These are phyloP conservation scores for Talaromyces stipitatus DNA, from an alignment of 495 filamentous ascomycete genomes.

Conservation along the genomic window DNA sequence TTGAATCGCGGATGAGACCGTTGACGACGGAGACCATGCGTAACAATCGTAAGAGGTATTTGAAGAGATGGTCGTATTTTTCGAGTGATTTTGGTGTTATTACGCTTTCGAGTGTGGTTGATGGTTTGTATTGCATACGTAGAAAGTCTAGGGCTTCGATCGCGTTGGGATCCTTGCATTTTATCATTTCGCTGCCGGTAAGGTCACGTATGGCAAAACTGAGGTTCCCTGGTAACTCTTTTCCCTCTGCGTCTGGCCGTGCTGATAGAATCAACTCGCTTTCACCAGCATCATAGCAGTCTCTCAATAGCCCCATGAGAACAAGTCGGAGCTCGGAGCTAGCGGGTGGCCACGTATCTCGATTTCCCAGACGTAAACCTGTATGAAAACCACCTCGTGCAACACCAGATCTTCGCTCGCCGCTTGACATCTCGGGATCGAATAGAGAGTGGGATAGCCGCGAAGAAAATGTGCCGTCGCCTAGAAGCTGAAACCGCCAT, in stretches of 20 bases:
- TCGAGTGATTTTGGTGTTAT: conserved; percentile 59
- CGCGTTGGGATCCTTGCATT: conserved; percentile 67
- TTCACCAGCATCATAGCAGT: conserved; percentile 48
- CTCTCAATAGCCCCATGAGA: conserved; percentile 77
- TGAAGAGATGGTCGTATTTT: conserved; percentile 81
- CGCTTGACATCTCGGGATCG: conserved; percentile 71
- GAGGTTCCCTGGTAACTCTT: conserved; percentile 69
- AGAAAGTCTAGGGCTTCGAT: conserved; percentile 89
- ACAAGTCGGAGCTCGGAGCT: conserved; percentile 85
- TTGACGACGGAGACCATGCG: conserved; percentile 76
- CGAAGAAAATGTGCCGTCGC: conserved; percentile 74
- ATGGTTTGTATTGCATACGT: conserved; percentile 75
- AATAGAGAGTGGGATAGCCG: conserved; percentile 79
- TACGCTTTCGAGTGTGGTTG: conserved; percentile 60
- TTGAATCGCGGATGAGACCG: conserved; percentile 57
- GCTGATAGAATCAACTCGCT: conserved; percentile 4
- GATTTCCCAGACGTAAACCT: conserved; percentile 68
- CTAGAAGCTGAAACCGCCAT: conserved; percentile 72
- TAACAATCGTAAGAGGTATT: conserved; percentile 63
- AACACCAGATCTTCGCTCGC: conserved; percentile 62
- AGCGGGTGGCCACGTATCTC: conserved; percentile 84
- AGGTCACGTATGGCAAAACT: conserved; percentile 85
- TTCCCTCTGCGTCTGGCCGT: conserved; percentile 17
- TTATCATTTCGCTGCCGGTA: conserved; percentile 62
- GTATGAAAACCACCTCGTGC: conserved; percentile 63